phyloP scores from a whole-genome alignment of 805 yeast species.

The Candida nemodendra region DNA sequence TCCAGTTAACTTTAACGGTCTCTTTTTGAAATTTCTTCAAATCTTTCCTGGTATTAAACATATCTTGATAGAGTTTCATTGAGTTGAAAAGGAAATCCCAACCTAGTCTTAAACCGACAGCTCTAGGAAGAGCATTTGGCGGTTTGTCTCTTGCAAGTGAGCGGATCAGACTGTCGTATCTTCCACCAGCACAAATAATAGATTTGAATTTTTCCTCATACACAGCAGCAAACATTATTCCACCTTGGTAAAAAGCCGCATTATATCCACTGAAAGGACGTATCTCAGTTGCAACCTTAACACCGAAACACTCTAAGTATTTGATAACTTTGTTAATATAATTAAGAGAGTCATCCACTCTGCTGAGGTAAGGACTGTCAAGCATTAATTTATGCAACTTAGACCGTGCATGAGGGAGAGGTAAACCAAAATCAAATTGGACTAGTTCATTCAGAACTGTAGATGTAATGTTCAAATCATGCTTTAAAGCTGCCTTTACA shows the following conservation, averaged over 20 bases:
- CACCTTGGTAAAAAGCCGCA: constrained; percentile 71
- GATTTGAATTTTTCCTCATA: constrained; percentile 54
- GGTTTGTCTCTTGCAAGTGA: constrained; percentile 55
- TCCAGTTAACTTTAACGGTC: constrained; percentile 36
- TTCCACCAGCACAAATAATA: constrained; percentile 87
- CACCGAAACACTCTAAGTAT: constrained; percentile 57
- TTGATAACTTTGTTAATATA: constrained; percentile 61
- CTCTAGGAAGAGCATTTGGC: constrained; percentile 42
- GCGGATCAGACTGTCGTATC: constrained; percentile 76
- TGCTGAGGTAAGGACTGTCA: constrained; percentile 62
- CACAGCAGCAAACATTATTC: constrained; percentile 86
- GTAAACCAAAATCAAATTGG: constrained; percentile 71
- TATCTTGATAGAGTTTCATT: constrained; percentile 46
- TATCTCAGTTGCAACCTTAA: constrained; percentile 47
- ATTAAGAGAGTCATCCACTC: constrained; percentile 60
- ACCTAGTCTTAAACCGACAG: constrained; percentile 86
- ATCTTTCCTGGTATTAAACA: constrained; percentile 27
- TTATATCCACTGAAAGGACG: constrained; percentile 87
- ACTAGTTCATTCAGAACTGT: constrained; percentile 81
- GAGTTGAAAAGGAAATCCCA: constrained; percentile 61
- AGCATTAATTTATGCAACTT: constrained; percentile 69
- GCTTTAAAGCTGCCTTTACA: constrained; percentile 45
- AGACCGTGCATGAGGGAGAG: constrained; percentile 60
- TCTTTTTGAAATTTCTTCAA: constrained; percentile 33
- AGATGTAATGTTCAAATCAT: constrained; percentile 72